Evolutionary conservation across 2,329 filamentous ascomycete species (phyloP), one percentile per base, ranked within the genome.

Genomic region (Orbilia quercus): DNA sequence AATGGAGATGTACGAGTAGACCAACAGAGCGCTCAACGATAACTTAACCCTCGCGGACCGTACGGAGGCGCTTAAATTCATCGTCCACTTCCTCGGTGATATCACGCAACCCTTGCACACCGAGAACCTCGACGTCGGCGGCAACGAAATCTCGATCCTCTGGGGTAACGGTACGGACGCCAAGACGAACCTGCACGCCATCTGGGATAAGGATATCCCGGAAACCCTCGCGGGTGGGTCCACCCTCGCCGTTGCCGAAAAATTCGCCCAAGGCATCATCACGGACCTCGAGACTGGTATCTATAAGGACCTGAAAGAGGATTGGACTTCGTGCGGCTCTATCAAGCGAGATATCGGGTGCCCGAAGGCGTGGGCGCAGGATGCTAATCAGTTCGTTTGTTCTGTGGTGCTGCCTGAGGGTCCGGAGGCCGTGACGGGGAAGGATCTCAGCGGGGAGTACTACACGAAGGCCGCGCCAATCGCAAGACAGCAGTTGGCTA

Each of bases 51-150:
- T 65, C 42, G 6, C 42, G 1, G 70, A 77, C n/a, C 73, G 75
- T 5, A 53, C 25, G 16, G 59, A 75, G 18, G 74, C 76, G 7
- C 31, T 77, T 12, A 77, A 76, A 28, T 77, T 77, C 53, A 65
- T 77, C 18, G 62, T 77, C n/a, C 76, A 77, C 42, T 90, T 91
- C 78, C 81, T 91, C 62, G 87, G 88, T 62, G 89, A 90, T 79
- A 85, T 90, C 72, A 87, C 90, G 79, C 87, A 90, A 81, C 88
- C 88, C 47, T 81, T 90, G 67, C 88, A 90, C 79, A 85, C 85
- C 60, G 88, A 90, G 79, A 84, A 88, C 62, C 85, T 88, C 6
- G 83, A 84, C 1, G 81, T 84, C 18, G 90, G 90, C 55, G 90
- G 89, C 1, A 92, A 91, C 76, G 85, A 85, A 11, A 89, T 91